phyloP scores from a whole-genome alignment of 1,284 basidiomycete species.

The Schizopora paradoxa region DNA sequence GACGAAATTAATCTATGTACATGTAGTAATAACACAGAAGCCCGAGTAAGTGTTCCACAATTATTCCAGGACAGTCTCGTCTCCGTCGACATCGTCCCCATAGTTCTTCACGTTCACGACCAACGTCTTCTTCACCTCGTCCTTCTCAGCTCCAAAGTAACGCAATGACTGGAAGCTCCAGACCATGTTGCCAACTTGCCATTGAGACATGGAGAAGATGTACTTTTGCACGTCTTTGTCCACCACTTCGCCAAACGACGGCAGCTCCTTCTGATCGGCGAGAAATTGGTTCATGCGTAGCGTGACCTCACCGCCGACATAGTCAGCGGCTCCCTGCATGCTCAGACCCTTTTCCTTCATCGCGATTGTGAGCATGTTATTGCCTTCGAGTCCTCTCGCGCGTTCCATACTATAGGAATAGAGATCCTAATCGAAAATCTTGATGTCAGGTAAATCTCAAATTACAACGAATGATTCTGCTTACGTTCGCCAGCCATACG shows the following conservation, averaged over 20 bases:
- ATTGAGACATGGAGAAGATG: constrained; percentile 31
- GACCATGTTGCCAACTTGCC: constrained; percentile 35
- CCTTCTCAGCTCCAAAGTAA: constrained; percentile 27
- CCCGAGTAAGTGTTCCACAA: too few relatives aligned
- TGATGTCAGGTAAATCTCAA: not conserved
- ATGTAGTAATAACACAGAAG: too few relatives aligned
- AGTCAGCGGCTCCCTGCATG: constrained; percentile 34
- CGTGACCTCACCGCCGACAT: constrained; percentile 33
- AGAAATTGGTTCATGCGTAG: constrained; percentile 29
- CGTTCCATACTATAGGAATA: constrained; percentile 42
- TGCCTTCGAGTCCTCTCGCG: constrained; percentile 31
- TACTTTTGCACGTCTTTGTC: constrained; percentile 31
- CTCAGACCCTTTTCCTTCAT: constrained; percentile 31
- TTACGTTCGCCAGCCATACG: constrained; percentile 40
- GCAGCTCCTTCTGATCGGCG: constrained; percentile 25
- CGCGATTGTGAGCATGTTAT: constrained; percentile 38
- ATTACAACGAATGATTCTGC: constrained; percentile 15
- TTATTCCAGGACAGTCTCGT: too few relatives aligned
- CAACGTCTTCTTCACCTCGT: constrained; percentile 20
- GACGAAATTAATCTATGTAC: too few relatives aligned
- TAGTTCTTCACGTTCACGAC: constrained; percentile 19
- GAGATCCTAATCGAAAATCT: constrained; percentile 29
- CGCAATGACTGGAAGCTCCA: constrained; percentile 38
- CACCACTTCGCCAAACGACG: constrained; percentile 28
- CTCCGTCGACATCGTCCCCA: too few relatives aligned